Conservation (phyloP, 2,329 filamentous ascomycete genomes). For the Xylaria sp. region DNA sequence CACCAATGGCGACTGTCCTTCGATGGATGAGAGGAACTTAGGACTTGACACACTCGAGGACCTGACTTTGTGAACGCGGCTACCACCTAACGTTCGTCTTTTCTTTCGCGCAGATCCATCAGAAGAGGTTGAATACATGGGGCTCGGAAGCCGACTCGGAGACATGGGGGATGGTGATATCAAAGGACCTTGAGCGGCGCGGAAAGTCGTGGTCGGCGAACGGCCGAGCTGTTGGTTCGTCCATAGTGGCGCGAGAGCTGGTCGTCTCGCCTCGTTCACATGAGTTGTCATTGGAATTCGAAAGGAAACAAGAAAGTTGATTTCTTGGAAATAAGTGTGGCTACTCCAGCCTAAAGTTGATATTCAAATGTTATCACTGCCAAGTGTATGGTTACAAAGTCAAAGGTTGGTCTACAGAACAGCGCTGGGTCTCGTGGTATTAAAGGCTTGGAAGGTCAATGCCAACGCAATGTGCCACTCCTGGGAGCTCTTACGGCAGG, state of each 20-base stretch:
- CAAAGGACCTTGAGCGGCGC: constrained; percentile 42
- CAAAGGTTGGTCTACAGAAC: not conserved
- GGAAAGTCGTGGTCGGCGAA: constrained; percentile 40
- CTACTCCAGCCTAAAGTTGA: not conserved
- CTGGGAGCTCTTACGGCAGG: constrained; percentile 23
- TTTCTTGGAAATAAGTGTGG: not conserved
- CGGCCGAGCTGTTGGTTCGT: constrained; percentile 45
- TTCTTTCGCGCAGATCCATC: constrained; percentile 51
- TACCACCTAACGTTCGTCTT: constrained; percentile 50
- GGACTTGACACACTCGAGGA: constrained; percentile 36
- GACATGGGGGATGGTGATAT: constrained; percentile 48
- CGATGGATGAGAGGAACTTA: constrained; percentile 44
- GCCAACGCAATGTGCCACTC: constrained; percentile 28
- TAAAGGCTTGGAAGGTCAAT: constrained; percentile 33
- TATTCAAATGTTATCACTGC: constrained; percentile 4
- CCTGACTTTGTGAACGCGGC: constrained; percentile 46
- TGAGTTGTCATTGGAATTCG: constrained; percentile 43
- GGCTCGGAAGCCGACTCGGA: constrained; percentile 49
- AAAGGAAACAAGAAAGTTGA: not conserved
- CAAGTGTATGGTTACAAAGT: not conserved
- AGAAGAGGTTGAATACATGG: constrained; percentile 48
- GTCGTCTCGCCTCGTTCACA: constrained; percentile 46
- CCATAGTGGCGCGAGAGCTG: constrained; percentile 52
- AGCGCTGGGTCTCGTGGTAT: constrained; percentile 27
- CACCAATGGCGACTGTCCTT: constrained; percentile 46